These are phyloP conservation scores for Hyaloscypha variabilis DNA, from an alignment of 495 filamentous ascomycete species.

Conservation along the genomic window DNA sequence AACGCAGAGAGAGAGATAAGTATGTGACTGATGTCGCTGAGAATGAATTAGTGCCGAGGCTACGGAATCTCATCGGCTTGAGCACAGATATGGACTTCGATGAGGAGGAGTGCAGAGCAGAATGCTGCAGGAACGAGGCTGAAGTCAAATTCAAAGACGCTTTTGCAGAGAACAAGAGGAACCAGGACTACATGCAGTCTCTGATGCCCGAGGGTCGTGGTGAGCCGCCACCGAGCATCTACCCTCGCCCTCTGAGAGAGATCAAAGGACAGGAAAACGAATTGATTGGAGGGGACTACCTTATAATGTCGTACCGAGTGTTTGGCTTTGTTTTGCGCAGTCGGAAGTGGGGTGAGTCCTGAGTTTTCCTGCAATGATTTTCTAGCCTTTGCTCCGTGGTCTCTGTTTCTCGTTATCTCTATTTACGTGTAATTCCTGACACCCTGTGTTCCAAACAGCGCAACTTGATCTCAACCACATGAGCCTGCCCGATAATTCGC, in stretches of 20 bases:
- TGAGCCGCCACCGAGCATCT: conserved; percentile 28
- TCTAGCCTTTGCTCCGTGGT: too few species aligned
- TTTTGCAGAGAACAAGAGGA: conserved; percentile 36
- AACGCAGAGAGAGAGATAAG: too few species aligned
- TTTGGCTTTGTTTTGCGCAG: conserved; percentile 46
- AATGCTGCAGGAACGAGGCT: conserved; percentile 27
- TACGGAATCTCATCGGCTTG: too few species aligned
- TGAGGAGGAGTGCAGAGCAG: too few species aligned
- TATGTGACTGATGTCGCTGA: too few species aligned
- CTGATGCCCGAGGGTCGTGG: conserved; percentile 23
- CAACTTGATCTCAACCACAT: conserved; percentile 29
- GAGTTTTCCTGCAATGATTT: too few species aligned
- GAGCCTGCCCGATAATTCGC: too few species aligned
- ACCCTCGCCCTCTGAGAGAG: conserved; percentile 20
- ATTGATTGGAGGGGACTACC: conserved; percentile 37
- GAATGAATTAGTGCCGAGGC: too few species aligned
- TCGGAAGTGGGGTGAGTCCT: conserved; percentile 43
- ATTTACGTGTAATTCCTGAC: too few species aligned
- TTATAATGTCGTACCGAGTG: conserved; percentile 44
- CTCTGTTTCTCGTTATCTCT: too few species aligned
- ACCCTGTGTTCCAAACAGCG: conserved; percentile 13
- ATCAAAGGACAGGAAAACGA: conserved; percentile 13
- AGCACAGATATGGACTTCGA: too few species aligned
- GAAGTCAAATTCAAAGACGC: conserved; percentile 35
- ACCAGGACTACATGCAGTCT: conserved; percentile 34